Evolutionary conservation across 2,329 filamentous ascomycete genomes (phyloP).

Genomic region (Colletotrichum liaoningense): DNA sequence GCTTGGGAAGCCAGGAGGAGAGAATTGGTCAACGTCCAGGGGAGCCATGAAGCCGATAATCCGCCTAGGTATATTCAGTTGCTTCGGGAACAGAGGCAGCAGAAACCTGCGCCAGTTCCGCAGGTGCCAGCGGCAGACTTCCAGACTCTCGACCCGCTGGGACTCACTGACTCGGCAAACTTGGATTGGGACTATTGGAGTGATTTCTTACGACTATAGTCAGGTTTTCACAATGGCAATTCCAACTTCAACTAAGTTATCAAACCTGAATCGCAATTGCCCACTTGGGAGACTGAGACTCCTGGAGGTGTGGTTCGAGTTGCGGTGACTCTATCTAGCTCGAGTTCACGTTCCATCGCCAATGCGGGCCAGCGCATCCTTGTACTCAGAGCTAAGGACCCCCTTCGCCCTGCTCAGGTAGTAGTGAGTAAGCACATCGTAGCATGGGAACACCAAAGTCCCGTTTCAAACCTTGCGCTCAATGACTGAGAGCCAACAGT

Average conservation of each 20-base stretch:
- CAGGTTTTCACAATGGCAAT: neutral
- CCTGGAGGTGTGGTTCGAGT: too few species aligned
- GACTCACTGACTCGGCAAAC: neutral
- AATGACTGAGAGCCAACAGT: neutral
- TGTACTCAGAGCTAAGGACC: neutral
- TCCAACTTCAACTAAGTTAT: neutral
- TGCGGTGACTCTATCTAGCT: neutral
- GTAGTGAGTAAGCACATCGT: neutral
- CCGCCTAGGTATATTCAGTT: neutral
- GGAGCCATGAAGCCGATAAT: neutral
- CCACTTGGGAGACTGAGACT: too few species aligned
- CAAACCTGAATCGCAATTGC: too few species aligned
- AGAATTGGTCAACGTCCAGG: neutral
- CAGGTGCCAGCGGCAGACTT: neutral
- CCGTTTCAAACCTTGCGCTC: neutral
- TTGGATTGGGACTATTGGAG: constrained; percentile 31
- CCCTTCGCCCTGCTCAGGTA: neutral
- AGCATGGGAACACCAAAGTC: neutral
- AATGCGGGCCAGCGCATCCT: neutral
- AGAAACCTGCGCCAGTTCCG: neutral
- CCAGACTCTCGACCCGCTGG: neutral
- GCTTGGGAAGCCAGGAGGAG: constrained; percentile 14
- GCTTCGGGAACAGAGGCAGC: neutral
- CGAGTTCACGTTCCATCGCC: neutral
- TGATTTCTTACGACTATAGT: constrained; percentile 12